Base-by-base conservation (phyloP, 331 rosid species). In the Cydonia oblonga region DNA sequence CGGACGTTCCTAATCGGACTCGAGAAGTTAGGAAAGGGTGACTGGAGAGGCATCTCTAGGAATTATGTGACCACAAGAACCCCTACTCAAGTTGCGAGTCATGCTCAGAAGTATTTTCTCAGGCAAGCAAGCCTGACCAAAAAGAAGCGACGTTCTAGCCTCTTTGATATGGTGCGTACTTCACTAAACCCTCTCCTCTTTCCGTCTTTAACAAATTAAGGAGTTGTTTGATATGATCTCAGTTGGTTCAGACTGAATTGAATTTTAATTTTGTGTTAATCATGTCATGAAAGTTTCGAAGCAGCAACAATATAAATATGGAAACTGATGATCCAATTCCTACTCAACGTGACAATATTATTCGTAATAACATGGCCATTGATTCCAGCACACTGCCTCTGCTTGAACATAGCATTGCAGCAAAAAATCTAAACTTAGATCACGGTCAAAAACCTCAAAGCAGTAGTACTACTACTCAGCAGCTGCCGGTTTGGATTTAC, bases 51-150 rank as follows among this genome's bases (percentile, higher is more conserved):
- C 11, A 93, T 93, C 75, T 91, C 98, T 0, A 85, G 84, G 78
- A 82, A 77, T 71, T 93, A 84, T 70, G 98, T 93, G 69, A 93
- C 89, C 8, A 79, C 96, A 35, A 93, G 96, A 85, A 91, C 98
- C 11, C 98, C 98, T 65, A 89, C 98, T 0, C 98, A 93, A 81
- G 98, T 93, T 1, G 98, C 98, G 0, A 93, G 98, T 40, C 98
- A 93, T 81, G 98, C 98, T 75, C 98, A 93, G 53, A 93, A 93
- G 71, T 88, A 89, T 64, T 91, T 91, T 69, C 91, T 91, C 26
- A 32, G 95, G 33, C 89, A 84, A 3, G 81, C 98, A 40, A 78
- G 67, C 33, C 75, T 86, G 53, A 78, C 83, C 83, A 87, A 85
- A 77, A 89, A 91, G 88, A 90, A 86, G 82, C 79, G 97, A 58